Base-by-base conservation (phyloP, 768 basidiomycete genomes). In the Ephemerocybe angulata region DNA sequence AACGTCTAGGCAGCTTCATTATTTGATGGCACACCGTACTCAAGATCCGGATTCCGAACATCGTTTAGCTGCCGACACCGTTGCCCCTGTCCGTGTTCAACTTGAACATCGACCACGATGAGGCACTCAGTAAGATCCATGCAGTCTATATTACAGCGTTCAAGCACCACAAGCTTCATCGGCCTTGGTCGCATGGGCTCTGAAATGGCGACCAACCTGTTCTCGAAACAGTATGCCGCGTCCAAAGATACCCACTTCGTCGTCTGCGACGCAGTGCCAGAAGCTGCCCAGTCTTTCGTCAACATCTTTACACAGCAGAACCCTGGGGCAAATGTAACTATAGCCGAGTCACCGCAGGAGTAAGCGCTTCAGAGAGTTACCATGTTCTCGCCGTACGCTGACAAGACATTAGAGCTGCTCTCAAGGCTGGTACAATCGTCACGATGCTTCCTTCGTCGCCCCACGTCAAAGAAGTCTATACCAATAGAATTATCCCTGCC, bases 371-470 rank as follows among this genome's bases (percentile, higher is more conserved):
- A 24, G 29, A 13, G 15, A 31, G 31, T 22, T 37, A 4, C 31
- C 37, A 24, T 28, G 59, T 40, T 27, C 38, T 40, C 21, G n/a
- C 47, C 53, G 54, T 50, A 44, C 13, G 29, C 28, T 46, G 11
- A 25, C 19, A 6, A n/a, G 13, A 6, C 35, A 17, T 11, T 47
- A 91, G 90, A 60, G 88, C 88, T 4, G 75, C 83, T n/a, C 60
- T 75, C 8, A 73, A 79, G 22, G 87, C 88, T 17, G 70, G 75
- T 43, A 86, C 82, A 8, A 77, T 97, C 43, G 67, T 98, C 50
- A 95, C 93, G 5, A 94, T 96, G 92, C 77, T 98, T 1, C 94
- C 94, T 0, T 94, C 93, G 1, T 90, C 92, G 6, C 90, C 92
- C 0, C 88, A 98, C 60, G 93, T 97, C 38, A 75, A 82, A 50